Conservation (phyloP, 2,329 filamentous ascomycete species). For the Xylaria hypoxylon region DNA sequence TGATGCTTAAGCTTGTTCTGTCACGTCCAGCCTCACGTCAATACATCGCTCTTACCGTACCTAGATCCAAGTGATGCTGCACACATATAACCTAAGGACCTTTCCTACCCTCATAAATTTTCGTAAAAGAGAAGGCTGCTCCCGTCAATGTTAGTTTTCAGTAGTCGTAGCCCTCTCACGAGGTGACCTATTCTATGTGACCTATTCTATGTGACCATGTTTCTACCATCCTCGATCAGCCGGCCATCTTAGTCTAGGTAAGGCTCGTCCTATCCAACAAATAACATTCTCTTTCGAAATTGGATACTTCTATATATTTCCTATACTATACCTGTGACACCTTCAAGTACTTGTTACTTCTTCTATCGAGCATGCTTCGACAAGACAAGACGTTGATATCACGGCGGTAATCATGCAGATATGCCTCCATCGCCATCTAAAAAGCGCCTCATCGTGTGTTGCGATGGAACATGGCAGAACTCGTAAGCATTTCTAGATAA, state of each 20-base stretch:
- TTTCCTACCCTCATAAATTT: neutral
- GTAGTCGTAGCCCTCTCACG: neutral
- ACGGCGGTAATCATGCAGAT: neutral
- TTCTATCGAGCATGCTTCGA: neutral
- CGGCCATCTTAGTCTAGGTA: neutral
- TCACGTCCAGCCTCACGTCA: neutral
- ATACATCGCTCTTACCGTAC: constrained; percentile 8
- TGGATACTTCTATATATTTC: neutral
- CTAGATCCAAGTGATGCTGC: neutral
- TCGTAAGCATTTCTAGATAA: constrained; percentile 47
- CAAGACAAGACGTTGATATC: neutral
- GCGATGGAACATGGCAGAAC: constrained; percentile 67
- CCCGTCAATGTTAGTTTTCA: neutral
- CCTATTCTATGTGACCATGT: neutral
- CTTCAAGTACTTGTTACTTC: constrained; percentile 1
- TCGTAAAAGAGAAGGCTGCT: neutral
- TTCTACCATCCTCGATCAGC: neutral
- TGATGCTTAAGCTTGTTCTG: neutral
- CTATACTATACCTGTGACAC: neutral
- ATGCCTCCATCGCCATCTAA: constrained; percentile 39
- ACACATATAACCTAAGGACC: neutral
- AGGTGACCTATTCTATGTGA: neutral
- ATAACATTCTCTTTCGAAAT: neutral
- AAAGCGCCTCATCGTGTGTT: constrained; percentile 64
- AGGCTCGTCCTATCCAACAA: neutral